Conservation (phyloP, 2,329 filamentous ascomycete genomes). For the Phoma sp. region DNA sequence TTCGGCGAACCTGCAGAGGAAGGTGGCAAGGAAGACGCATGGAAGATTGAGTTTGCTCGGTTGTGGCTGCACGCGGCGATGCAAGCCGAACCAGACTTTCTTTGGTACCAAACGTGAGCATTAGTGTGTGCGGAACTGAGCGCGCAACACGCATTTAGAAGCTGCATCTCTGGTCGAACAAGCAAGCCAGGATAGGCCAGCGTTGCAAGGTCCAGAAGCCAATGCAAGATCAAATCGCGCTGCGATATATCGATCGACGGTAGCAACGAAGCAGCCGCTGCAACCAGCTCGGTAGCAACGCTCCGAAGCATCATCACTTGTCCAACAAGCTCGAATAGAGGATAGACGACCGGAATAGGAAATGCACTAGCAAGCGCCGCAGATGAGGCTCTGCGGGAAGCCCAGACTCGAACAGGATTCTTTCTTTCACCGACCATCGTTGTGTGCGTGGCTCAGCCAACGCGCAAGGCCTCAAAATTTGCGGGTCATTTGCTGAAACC, state of each 20-base stretch:
- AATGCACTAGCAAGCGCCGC: slow-evolving; percentile 20
- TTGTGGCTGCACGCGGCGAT: neutral
- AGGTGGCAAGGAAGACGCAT: neutral
- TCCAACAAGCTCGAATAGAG: neutral
- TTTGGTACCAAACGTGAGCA: neutral
- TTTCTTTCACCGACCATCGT: too few relatives aligned
- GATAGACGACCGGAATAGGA: slow-evolving; percentile 1
- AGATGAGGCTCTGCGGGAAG: slow-evolving; percentile 23
- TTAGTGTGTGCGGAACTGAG: neutral
- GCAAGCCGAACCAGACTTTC: neutral
- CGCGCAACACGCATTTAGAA: neutral
- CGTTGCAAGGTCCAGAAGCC: neutral
- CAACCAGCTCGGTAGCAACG: neutral
- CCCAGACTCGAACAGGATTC: slow-evolving; percentile 13
- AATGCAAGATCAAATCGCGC: neutral
- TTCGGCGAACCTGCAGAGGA: slow-evolving; percentile 2
- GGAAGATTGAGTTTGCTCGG: neutral
- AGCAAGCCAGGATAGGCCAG: neutral
- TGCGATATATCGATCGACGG: neutral
- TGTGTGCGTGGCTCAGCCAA: slow-evolving; percentile 14
- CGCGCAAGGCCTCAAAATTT: slow-evolving; percentile 3
- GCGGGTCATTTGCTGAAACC: slow-evolving; percentile 9
- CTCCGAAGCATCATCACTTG: slow-evolving; percentile 6
- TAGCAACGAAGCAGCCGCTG: neutral
- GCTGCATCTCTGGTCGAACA: neutral